phyloP scores from a whole-genome alignment of 345 rosid genomes.

The Brassica rapa region DNA sequence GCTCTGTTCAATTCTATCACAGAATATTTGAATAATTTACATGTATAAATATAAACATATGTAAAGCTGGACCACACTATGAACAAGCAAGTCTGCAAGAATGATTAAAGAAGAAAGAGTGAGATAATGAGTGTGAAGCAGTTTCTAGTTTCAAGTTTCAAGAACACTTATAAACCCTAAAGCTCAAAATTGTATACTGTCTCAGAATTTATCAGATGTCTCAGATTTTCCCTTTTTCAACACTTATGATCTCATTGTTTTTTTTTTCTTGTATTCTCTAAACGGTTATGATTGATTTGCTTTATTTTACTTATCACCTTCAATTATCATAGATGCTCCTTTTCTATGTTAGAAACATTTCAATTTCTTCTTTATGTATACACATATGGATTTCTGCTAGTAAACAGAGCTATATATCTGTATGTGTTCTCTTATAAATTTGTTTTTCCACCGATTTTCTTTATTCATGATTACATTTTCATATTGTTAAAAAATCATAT shows the following conservation, averaged over 20 bases:
- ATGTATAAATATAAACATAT: background rate
- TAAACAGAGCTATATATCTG: background rate
- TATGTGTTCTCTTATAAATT: background rate
- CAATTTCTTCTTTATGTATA: background rate
- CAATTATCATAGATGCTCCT: constrained; percentile 6
- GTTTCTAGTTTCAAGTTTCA: constrained; percentile 41
- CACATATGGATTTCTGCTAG: background rate
- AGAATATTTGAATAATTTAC: background rate
- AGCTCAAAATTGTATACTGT: constrained; percentile 40
- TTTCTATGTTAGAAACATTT: constrained; percentile 13
- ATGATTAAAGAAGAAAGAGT: constrained; percentile 36
- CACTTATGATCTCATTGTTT: constrained; percentile 32
- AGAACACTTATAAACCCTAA: constrained; percentile 39
- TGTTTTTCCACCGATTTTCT: background rate
- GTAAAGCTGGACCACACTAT: constrained; percentile 43
- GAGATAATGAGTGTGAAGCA: constrained; percentile 34
- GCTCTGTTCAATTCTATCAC: constrained; percentile 15
- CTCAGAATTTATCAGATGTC: constrained; percentile 31
- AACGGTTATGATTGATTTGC: constrained; percentile 41
- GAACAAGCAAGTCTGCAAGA: constrained; percentile 34
- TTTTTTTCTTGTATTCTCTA: constrained; percentile 39
- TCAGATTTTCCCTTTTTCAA: constrained; percentile 34
- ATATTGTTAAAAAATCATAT: background rate
- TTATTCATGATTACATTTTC: background rate
- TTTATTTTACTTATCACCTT: constrained; percentile 27